phyloP scores from a whole-genome alignment of 2,329 filamentous ascomycete species.

The Monosporascus sp. region DNA sequence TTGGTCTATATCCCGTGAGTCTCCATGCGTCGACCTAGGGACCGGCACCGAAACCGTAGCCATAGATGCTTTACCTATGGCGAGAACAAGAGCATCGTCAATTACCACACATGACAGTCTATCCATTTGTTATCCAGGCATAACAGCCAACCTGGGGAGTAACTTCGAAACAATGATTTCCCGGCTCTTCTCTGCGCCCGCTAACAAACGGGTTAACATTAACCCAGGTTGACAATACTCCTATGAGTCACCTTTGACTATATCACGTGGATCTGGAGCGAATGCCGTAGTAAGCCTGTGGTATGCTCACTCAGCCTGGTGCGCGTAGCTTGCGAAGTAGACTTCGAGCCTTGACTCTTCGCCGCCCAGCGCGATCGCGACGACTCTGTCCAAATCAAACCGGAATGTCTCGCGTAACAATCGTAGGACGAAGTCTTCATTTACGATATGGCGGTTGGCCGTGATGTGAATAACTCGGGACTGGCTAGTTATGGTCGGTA shows the following conservation, averaged over 20 bases:
- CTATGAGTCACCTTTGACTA: neutral
- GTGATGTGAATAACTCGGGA: neutral
- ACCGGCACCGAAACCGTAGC: too few relatives aligned
- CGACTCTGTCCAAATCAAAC: neutral
- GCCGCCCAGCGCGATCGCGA: too few relatives aligned
- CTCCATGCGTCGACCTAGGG: too few relatives aligned
- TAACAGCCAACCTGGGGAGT: too few relatives aligned
- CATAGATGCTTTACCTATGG: too few relatives aligned
- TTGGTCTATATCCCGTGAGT: too few relatives aligned
- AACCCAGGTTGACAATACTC: neutral
- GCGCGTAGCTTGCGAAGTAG: neutral
- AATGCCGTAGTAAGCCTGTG: neutral
- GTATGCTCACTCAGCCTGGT: neutral
- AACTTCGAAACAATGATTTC: too few relatives aligned
- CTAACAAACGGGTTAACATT: too few relatives aligned
- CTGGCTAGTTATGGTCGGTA: neutral
- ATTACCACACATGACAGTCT: too few relatives aligned
- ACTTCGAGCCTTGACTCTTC: neutral
- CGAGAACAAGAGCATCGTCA: too few relatives aligned
- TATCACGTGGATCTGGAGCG: neutral
- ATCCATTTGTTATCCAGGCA: too few relatives aligned
- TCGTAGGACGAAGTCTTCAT: neutral
- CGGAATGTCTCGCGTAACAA: neutral
- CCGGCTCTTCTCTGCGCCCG: too few relatives aligned
- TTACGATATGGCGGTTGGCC: neutral